phyloP scores from a whole-genome alignment of 441 rosid genomes.

The Populus hybrid region DNA sequence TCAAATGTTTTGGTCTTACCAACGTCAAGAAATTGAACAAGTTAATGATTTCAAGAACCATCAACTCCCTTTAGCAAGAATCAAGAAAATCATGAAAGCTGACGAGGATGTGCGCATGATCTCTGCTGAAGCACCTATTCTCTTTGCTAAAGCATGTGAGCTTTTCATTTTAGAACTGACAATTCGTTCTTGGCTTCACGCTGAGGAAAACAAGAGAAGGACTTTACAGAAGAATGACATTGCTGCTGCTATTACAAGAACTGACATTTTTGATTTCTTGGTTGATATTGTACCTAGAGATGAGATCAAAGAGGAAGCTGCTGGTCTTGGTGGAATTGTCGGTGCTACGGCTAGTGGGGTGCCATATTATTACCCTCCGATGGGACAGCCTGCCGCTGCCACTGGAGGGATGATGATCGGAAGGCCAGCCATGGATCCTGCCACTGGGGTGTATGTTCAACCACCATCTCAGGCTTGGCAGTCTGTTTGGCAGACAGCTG shows the following conservation, averaged over 20 bases:
- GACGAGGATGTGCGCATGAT: constrained; percentile 99
- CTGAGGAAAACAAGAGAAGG: constrained; percentile 92
- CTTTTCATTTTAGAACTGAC: constrained; percentile 95
- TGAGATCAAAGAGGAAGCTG: constrained; percentile 77
- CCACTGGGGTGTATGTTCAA: constrained; percentile 67
- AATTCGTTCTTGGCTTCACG: constrained; percentile 97
- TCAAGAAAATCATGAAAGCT: constrained; percentile 98
- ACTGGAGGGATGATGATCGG: constrained; percentile 97
- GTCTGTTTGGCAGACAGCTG: constrained; percentile 79
- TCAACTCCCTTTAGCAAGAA: constrained; percentile 90
- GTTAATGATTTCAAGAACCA: constrained; percentile 94
- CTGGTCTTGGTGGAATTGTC: constrained; percentile 48
- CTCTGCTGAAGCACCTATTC: constrained; percentile 95
- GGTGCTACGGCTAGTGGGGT: constrained; percentile 77
- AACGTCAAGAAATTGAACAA: constrained; percentile 90
- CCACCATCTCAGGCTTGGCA: constrained; percentile 99
- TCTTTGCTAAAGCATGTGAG: constrained; percentile 96
- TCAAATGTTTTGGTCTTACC: constrained; percentile 89
- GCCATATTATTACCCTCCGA: constrained; percentile 90
- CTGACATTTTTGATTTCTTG: constrained; percentile 90
- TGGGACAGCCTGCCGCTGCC: constrained; percentile 64
- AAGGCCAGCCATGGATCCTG: constrained; percentile 76
- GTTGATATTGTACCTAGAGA: constrained; percentile 94
- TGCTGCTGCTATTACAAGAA: constrained; percentile 91
- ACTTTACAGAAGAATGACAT: constrained; percentile 96